phyloP scores from a whole-genome alignment of 2,329 filamentous ascomycete genomes.

The Grosmannia serpens region DNA sequence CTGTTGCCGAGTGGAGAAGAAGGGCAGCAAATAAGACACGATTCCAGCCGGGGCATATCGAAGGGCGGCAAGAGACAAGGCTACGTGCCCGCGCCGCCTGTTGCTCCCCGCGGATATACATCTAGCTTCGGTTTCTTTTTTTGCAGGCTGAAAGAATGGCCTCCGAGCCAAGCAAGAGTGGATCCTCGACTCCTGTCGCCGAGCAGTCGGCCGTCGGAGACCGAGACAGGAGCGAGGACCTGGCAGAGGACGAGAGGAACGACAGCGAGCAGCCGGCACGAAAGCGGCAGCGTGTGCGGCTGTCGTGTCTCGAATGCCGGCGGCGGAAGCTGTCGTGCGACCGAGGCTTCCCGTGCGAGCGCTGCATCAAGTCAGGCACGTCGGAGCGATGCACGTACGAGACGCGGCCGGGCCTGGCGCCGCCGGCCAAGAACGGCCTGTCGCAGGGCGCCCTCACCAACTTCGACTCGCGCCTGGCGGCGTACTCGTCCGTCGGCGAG shows the following conservation, averaged over 20 bases:
- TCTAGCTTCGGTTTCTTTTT: too few species aligned
- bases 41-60: too few species aligned
- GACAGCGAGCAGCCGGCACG: conserved; percentile 22
- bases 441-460: conserved; percentile 29
- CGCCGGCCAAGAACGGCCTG: conserved; percentile 34
- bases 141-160: too few species aligned
- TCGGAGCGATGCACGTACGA: conserved; percentile 50
- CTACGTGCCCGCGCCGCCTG: too few species aligned
- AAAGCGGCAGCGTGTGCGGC: conserved; percentile 47
- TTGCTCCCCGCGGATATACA: too few species aligned
- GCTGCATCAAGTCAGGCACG: conserved; percentile 51
- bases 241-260: not conserved
- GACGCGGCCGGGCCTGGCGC: conserved; percentile 29
- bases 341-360: conserved; percentile 48
- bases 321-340: conserved; percentile 51
- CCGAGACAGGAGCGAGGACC: conserved; percentile 5
- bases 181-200: conserved; percentile 7
- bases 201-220: conserved; percentile 1
- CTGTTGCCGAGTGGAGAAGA: too few species aligned
- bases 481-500: conserved; percentile 25
- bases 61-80: too few species aligned
- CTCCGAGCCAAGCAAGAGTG: conserved; percentile 7
- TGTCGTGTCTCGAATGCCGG: conserved; percentile 50
- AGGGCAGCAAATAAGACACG: too few species aligned
- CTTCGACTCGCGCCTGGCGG: conserved; percentile 29